Conservation (phyloP, 1,284 basidiomycete genomes). For the Malassezia brasiliensis region DNA sequence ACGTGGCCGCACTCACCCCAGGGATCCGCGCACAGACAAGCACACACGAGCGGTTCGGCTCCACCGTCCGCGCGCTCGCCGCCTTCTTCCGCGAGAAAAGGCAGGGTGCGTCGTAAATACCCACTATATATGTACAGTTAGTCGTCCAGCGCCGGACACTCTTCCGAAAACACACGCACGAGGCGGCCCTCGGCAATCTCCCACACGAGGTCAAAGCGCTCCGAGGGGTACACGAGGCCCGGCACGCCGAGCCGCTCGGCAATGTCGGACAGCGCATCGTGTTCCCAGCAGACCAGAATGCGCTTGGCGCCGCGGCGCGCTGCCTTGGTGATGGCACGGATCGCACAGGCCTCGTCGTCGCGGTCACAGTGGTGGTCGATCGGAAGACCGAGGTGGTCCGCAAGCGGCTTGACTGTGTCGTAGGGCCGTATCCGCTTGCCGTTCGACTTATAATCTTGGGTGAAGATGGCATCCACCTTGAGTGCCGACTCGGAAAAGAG, state of each 20-base stretch:
- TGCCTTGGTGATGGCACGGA: conserved; percentile 26
- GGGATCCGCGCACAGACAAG: conserved; percentile 63
- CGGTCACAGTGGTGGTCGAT: conserved; percentile 44
- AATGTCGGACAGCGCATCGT: conserved; percentile 28
- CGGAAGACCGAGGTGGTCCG: conserved; percentile 33
- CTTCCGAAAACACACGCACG: conserved; percentile 20
- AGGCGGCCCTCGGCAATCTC: conserved; percentile 20
- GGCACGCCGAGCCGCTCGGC: conserved; percentile 32
- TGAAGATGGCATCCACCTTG: conserved; percentile 20
- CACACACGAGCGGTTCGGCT: conserved; percentile 63
- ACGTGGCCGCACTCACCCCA: not conserved
- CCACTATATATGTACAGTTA: not conserved
- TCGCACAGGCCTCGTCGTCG: conserved; percentile 40
- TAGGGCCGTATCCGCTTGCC: conserved; percentile 39
- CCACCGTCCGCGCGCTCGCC: conserved; percentile 59
- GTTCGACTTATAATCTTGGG: conserved; percentile 30
- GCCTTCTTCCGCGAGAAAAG: conserved; percentile 25
- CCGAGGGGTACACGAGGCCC: conserved; percentile 16
- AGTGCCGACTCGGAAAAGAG: conserved; percentile 6
- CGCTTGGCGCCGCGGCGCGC: conserved; percentile 17
- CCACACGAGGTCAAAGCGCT: conserved; percentile 22
- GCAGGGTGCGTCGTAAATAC: not conserved
- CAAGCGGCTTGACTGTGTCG: conserved; percentile 44
- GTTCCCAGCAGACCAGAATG: conserved; percentile 32
- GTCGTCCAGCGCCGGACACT: conserved; percentile 23